Conservation (phyloP, 345 rosid genomes). For the Aquilaria yunnanensis region DNA sequence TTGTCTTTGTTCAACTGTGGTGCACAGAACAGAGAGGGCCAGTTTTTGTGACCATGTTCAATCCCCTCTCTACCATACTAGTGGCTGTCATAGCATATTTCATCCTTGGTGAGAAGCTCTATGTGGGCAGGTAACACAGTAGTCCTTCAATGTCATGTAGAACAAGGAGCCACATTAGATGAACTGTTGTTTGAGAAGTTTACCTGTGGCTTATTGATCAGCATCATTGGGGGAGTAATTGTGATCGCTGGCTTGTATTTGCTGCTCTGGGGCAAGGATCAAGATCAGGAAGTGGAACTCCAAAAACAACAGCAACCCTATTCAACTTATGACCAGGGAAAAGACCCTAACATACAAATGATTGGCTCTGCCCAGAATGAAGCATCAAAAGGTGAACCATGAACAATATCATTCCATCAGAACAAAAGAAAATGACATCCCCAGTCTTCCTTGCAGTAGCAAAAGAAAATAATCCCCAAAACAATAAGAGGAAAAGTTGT, state of each 20-base stretch:
- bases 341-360: background rate
- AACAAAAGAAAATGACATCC: background rate
- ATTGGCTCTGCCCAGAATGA: slow-evolving; percentile 13
- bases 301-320: slow-evolving; percentile 16
- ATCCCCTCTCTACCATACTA: slow-evolving; percentile 42
- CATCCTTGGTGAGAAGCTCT: slow-evolving; percentile 49
- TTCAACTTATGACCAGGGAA: slow-evolving; percentile 11
- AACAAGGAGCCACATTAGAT: background rate
- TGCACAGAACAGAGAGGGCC: slow-evolving; percentile 55
- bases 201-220: slow-evolving; percentile 16
- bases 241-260: slow-evolving; percentile 52
- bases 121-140: slow-evolving; percentile 44
- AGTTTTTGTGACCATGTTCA: slow-evolving; percentile 61
- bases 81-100: slow-evolving; percentile 46
- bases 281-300: slow-evolving; percentile 14
- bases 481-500: background rate
- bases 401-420: background rate
- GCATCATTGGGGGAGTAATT: slow-evolving; percentile 45
- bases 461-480: background rate
- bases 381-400: slow-evolving; percentile 16
- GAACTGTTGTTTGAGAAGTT: background rate
- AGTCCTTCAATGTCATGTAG: background rate
- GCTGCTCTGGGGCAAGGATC: slow-evolving; percentile 71
- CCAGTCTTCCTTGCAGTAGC: background rate
- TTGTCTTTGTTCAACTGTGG: slow-evolving; percentile 40